phyloP scores from a whole-genome alignment of 176 grass and related monocot genomes.

The Oryza longistaminata region DNA sequence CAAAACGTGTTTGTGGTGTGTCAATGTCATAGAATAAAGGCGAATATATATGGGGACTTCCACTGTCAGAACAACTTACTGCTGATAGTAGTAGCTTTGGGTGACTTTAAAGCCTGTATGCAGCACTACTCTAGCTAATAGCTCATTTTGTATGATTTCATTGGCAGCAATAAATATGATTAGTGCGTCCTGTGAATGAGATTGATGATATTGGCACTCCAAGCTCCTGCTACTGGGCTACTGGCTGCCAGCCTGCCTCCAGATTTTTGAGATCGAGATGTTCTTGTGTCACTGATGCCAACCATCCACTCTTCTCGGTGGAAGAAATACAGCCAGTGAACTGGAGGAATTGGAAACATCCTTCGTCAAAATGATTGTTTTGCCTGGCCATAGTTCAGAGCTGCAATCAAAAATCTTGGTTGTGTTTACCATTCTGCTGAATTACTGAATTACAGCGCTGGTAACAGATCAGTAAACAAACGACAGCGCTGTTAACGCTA shows the following conservation, averaged over 20 bases:
- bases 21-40: slow-evolving; percentile 1
- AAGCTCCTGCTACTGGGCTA: neutral
- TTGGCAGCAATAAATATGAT: neutral
- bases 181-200: neutral
- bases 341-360: neutral
- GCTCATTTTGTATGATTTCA: neutral
- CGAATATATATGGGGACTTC: slow-evolving; percentile 2
- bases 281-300: neutral
- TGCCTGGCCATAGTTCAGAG: neutral
- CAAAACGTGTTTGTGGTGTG: neutral
- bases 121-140: neutral
- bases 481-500: neutral
- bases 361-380: neutral
- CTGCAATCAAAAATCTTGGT: neutral
- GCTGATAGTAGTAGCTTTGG: neutral
- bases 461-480: neutral
- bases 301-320: too few relatives aligned
- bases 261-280: neutral
- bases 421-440: neutral
- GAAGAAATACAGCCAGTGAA: neutral
- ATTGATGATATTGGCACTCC: neutral
- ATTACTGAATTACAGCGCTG: neutral
- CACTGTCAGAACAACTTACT: neutral
- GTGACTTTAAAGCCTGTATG: neutral
- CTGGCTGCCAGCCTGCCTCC: neutral